Percentiles rank a stretch among this genome's conserved stretches.
Evolutionary conservation across 1,139 yeast species (phyloP).

Genomic region (Debaryomyces udenii): DNA sequence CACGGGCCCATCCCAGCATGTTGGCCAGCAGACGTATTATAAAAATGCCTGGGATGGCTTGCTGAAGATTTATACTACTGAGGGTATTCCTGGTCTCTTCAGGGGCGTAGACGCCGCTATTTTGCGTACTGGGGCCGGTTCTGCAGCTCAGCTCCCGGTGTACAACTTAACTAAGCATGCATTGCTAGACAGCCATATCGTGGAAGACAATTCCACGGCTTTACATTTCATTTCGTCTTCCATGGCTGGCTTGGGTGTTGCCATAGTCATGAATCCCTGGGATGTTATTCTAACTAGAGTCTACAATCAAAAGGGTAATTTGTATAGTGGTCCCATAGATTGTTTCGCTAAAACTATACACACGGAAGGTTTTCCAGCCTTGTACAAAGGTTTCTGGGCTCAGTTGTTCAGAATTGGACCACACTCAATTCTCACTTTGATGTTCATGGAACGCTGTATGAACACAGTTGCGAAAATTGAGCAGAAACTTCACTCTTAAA

Average conservation of each 20-base stretch:
- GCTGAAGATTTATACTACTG: slow-evolving; percentile 57
- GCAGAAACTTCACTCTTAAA: slow-evolving; percentile 1
- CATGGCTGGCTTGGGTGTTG: slow-evolving; percentile 87
- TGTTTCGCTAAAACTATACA: slow-evolving; percentile 81
- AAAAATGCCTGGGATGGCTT: slow-evolving; percentile 71
- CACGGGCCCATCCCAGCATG: slow-evolving; percentile 43
- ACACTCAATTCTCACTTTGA: slow-evolving; percentile 86
- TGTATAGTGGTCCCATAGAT: slow-evolving; percentile 85
- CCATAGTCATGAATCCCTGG: slow-evolving; percentile 96
- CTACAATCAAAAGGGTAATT: slow-evolving; percentile 89
- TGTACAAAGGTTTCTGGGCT: slow-evolving; percentile 94
- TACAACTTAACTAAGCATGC: slow-evolving; percentile 76
- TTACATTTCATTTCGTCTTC: slow-evolving; percentile 78
- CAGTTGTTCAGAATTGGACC: slow-evolving; percentile 93
- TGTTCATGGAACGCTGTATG: slow-evolving; percentile 96
- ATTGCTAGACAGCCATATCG: slow-evolving; percentile 48
- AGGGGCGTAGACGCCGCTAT: slow-evolving; percentile 96
- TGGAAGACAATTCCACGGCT: slow-evolving; percentile 64
- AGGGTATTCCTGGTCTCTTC: slow-evolving; percentile 79
- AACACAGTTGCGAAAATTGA: slow-evolving; percentile 44
- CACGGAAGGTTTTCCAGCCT: slow-evolving; percentile 83
- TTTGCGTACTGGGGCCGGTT: slow-evolving; percentile 92
- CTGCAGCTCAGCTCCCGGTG: slow-evolving; percentile 93
- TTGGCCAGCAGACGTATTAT: slow-evolving; percentile 94
- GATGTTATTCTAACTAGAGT: slow-evolving; percentile 93